Evolutionary conservation across 371 early-diverging fungal species (phyloP).

Genomic region (Lichtheimia ornata): DNA sequence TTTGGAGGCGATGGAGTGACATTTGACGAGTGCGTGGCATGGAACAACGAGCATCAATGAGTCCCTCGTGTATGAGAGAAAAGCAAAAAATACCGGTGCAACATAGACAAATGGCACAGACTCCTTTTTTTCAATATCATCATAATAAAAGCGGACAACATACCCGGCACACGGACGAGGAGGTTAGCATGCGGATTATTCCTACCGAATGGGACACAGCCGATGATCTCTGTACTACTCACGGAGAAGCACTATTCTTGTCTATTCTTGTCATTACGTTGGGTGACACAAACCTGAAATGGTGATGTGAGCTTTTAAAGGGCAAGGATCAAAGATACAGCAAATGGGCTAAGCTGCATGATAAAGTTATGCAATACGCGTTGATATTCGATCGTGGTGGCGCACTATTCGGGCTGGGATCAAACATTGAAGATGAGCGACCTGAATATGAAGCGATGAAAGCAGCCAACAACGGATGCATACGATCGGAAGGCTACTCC

Average conservation of each 20-base stretch:
- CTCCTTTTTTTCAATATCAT: not conserved
- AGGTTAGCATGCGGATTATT: not conserved
- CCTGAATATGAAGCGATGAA: no score
- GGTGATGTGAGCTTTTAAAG: not conserved
- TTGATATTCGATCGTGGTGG: no score
- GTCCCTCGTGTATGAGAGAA: not conserved
- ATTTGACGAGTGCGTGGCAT: constrained; percentile 81
- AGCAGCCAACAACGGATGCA: not conserved
- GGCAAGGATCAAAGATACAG: not conserved
- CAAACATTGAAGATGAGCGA: no score
- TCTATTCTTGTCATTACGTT: not conserved
- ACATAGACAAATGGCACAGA: constrained; percentile 1
- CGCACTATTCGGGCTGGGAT: no score
- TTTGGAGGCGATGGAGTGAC: constrained; percentile 90
- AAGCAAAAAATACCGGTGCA: not conserved
- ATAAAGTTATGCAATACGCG: no score
- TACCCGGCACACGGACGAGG: not conserved
- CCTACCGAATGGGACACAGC: not conserved
- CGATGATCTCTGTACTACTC: constrained; percentile 13
- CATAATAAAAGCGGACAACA: not conserved
- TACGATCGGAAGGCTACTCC: not conserved
- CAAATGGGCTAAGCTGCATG: no score
- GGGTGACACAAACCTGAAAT: not conserved
- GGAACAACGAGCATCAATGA: constrained; percentile 54
- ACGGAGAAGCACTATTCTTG: constrained; percentile 7